Base-by-base conservation (phyloP, 2,329 filamentous ascomycete species). In the Colletotrichum destructivum region DNA sequence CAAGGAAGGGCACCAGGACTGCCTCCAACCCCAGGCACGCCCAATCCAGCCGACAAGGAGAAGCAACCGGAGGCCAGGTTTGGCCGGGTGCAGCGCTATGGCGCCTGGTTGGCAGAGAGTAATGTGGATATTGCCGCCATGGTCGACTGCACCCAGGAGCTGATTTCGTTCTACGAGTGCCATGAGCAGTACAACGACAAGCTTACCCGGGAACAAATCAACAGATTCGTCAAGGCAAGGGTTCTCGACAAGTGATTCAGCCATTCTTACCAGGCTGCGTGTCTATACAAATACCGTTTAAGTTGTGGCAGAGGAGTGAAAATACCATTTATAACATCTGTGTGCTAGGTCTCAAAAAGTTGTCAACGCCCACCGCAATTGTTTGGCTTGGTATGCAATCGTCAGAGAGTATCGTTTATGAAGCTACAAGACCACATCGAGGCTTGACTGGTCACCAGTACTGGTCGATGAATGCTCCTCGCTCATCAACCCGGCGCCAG, bases 101-200 rank as follows among this genome's bases (percentile, higher is more conserved):
- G 94, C 12, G 89, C 90, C 51, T 98, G 95, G 92, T 86, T 98
- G 68, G 93, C 95, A 1, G 94, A 97, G 79, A 96, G 94, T 77
- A 92, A 90, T 68, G 90, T 98, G 54, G 94, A 97, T 77, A 93
- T 98, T 77, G 90, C 94, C 75, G 92, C 91, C 42, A 92, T 97
- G 81, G 92, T 97, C 62, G 94, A 98, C 81, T 94, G 93, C 78
- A 96, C 94, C 0, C 95, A 98, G 82, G 95, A 98, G 83, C 88
- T 98, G 73, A 94, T 98, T 64, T 95, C 94, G 4, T 89, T 98
- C 74, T 98, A 98, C 79, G 94, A 97, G 78, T 89, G 84, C 72
- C 85, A 89, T 62, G 89, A 90, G 77, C 85, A 88, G 75, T 90
- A 89, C 75, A 89, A 89, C 73, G 89, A 90, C 65, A 90, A 90